phyloP scores from a whole-genome alignment of 129 eudicot genomes.

The Apium graveolens region DNA sequence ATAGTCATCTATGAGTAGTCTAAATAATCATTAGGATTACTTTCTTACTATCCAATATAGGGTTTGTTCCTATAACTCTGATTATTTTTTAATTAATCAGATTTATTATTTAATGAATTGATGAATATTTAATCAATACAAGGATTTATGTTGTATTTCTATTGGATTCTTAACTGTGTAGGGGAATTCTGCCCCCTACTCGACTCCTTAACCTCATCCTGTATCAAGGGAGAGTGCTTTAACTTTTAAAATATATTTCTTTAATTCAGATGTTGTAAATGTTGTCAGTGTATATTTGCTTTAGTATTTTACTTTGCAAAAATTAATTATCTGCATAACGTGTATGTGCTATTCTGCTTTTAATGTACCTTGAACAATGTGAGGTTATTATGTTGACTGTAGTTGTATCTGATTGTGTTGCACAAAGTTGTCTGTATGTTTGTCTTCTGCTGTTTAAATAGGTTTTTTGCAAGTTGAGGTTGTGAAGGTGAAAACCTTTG shows the following conservation, averaged over 20 bases:
- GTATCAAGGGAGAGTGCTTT: neutral
- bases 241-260: neutral
- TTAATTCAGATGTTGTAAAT: neutral
- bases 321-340: neutral
- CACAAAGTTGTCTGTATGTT: neutral
- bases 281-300: neutral
- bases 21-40: neutral
- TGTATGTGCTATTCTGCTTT: neutral
- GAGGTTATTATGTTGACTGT: neutral
- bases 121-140: neutral
- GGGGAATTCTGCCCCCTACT: neutral
- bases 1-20: neutral
- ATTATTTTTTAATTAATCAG: neutral
- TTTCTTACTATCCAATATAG: neutral
- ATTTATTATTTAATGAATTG: neutral
- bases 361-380: neutral
- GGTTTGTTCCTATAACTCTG: neutral
- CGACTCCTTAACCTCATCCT: neutral
- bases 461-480: neutral
- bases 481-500: neutral
- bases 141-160: neutral
- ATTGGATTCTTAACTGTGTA: neutral
- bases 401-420: neutral
- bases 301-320: neutral
- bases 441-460: neutral